Evolutionary conservation across 2,329 filamentous ascomycete species (phyloP).

Genomic region (Epichloe typhina): DNA sequence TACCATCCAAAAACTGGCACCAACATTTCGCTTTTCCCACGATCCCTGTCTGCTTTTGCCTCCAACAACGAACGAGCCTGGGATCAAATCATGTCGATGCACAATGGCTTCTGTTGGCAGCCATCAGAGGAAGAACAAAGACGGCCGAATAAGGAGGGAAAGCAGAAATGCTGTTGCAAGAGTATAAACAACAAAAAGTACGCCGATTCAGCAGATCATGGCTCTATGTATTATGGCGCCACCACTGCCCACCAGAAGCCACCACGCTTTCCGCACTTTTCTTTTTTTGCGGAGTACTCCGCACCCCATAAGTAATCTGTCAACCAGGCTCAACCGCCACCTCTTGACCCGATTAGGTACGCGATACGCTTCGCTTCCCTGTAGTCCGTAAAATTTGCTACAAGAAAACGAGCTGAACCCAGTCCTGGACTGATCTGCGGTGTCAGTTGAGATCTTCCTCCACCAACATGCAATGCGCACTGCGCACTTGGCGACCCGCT

Average conservation of each 20-base stretch:
- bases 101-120: background rate
- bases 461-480: background rate
- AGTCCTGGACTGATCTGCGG: background rate
- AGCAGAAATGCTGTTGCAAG: too few species aligned
- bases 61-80: background rate
- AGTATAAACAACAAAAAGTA: background rate
- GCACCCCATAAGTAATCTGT: too few species aligned
- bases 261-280: too few species aligned
- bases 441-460: background rate
- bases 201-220: background rate
- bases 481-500: background rate
- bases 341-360: too few species aligned
- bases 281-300: too few species aligned
- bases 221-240: background rate
- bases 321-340: too few species aligned
- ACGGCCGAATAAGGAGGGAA: background rate
- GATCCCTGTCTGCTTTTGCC: background rate
- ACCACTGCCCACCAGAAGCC: too few species aligned
- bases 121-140: background rate
- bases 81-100: background rate
- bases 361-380: too few species aligned
- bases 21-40: background rate
- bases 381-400: too few species aligned
- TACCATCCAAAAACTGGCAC: background rate
- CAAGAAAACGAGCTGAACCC: too few species aligned